Percentiles rank a stretch among this genome's conserved stretches.
Conservation (phyloP, 768 basidiomycete genomes). For the Hebeloma cylindrosporum region DNA sequence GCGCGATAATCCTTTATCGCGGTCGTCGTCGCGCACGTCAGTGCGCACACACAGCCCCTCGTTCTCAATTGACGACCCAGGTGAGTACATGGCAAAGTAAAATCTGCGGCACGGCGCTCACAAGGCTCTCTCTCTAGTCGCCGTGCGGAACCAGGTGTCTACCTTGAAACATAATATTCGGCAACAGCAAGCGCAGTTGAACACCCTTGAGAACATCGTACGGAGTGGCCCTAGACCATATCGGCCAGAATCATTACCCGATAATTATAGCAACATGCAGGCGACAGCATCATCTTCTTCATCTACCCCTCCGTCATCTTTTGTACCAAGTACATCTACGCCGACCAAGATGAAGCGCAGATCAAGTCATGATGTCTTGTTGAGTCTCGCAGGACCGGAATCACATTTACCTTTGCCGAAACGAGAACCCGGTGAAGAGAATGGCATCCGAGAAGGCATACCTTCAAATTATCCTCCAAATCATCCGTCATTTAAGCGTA, state of each 20-base stretch:
- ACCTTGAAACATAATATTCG: conserved; percentile 80
- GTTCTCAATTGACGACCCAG: conserved; percentile 61
- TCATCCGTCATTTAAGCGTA: conserved; percentile 48
- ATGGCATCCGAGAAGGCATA: conserved; percentile 70
- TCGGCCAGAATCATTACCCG: conserved; percentile 36
- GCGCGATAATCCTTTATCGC: conserved; percentile 38
- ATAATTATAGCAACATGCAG: conserved; percentile 33
- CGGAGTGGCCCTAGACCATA: conserved; percentile 67
- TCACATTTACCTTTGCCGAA: conserved; percentile 71
- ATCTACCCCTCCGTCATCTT: conserved; percentile 33
- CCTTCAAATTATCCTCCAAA: conserved; percentile 39
- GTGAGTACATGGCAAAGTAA: conserved; percentile 38
- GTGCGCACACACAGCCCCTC: conserved; percentile 56
- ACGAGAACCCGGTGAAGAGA: conserved; percentile 49
- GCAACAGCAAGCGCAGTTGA: conserved; percentile 80
- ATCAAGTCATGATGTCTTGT: conserved; percentile 71
- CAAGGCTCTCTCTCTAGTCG: conserved; percentile 44
- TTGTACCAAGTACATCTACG: conserved; percentile 26
- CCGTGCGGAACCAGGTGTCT: conserved; percentile 77
- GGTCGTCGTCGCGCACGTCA: conserved; percentile 45
- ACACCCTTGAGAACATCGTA: conserved; percentile 66
- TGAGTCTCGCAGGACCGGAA: conserved; percentile 72
- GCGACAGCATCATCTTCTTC: conserved; percentile 30
- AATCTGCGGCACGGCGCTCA: conserved; percentile 3
- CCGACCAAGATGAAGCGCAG: conserved; percentile 56